Evolutionary conservation across 495 filamentous ascomycete species (phyloP), one percentile per base, ranked within the genome.

Genomic region (Lepidopterella palustris): DNA sequence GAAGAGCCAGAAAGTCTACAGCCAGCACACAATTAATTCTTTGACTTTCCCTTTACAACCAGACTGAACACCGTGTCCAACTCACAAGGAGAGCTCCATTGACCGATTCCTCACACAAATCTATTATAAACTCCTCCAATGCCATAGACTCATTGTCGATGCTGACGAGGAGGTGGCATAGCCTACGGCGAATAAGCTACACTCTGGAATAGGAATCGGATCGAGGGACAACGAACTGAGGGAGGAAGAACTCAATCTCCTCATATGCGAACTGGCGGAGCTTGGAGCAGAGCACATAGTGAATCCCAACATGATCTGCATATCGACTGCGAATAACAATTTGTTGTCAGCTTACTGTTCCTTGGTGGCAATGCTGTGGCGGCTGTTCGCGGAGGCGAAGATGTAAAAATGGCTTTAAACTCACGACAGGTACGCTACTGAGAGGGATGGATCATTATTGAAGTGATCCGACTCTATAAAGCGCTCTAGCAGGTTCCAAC

Each of bases 131-230:
- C 70, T 90, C 87, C 72, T 90, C 87, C 72, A 90, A 71, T 23
- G 87, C 87, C 84, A 90, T 89, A 52, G 86, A 89, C 75, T 90
- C 87, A 74, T 89, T 88, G 73, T 89, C 83, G 72, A 88, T 79
- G 73, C 84, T 87, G 60, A 90, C 82, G 64, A 88, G 78, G 57
- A 90, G 80, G 74, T 90, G 87, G 72, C 87, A 89, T 74, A 90
- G 76, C 72, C 72, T 60, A 32, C 47, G 32, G 8, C n/a, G 49
- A 23, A 61, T 64, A 50, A 67, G 60, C 53, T 56, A 49, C 20
- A 9, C 31, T 48, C 31, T 28, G 49, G 47, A 18, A 3, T 40
- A 45, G 40, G 9, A 5, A 32, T 27, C 18, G 20, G 47, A 32
- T 18, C n/a, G 35, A 35, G 26, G 50, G 56, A 24, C 40, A 25